Conservation (phyloP, 139 green algal species). For the Chlorella sp. region DNA sequence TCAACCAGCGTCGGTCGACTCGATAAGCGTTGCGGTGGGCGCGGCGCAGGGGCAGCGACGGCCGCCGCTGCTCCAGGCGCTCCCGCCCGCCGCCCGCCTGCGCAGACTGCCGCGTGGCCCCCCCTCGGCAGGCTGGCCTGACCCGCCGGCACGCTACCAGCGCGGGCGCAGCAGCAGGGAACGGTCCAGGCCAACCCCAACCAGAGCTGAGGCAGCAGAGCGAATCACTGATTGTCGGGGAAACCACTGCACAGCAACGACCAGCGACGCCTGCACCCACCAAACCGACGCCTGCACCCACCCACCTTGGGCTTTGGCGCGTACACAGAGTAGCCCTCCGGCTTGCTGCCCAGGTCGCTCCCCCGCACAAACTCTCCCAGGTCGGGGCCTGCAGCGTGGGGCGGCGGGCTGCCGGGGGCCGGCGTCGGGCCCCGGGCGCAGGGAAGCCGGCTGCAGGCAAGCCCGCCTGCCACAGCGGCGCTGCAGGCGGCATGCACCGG, state of each 20-base stretch:
- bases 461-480: neutral
- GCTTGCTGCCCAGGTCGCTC: constrained; percentile 34
- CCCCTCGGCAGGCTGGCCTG: too few species aligned
- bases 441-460: neutral
- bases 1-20: too few species aligned
- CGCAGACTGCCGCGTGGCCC: too few species aligned
- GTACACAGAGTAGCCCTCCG: constrained; percentile 74
- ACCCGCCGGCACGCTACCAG: too few species aligned
- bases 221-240: too few species aligned
- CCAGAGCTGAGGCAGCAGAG: neutral
- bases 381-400: constrained; percentile 55
- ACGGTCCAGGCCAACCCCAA: neutral
- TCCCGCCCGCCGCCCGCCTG: too few species aligned
- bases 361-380: constrained; percentile 74
- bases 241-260: too few species aligned
- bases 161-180: neutral
- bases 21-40: neutral
- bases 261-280: neutral
- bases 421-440: neutral
- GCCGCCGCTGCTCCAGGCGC: too few species aligned
- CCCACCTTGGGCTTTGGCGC: constrained; percentile 78
- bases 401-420: neutral
- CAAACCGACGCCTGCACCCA: neutral
- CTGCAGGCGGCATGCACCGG: neutral
- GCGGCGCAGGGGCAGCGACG: neutral